phyloP scores from a whole-genome alignment of 371 early-diverging fungal genomes.

The Mortierella sp. region DNA sequence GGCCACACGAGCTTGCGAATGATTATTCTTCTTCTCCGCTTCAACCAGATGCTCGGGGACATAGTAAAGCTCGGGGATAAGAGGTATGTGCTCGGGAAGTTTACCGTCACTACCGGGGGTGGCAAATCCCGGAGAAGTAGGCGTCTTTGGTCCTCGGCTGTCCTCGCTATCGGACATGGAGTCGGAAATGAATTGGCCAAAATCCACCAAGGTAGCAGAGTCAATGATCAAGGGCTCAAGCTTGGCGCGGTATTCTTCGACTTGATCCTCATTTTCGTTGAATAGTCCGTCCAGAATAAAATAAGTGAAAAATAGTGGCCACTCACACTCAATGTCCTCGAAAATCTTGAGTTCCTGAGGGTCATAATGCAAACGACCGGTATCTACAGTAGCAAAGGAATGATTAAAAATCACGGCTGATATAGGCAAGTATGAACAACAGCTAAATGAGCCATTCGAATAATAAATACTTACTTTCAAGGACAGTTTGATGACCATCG shows the following conservation, averaged over 20 bases:
- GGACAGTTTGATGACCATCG: constrained; percentile 90
- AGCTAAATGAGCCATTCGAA: not conserved
- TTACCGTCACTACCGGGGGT: constrained; percentile 42
- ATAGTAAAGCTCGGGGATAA: constrained; percentile 88
- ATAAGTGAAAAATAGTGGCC: constrained; percentile 94
- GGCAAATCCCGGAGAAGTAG: constrained; percentile 51
- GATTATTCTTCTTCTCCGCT: constrained; percentile 79
- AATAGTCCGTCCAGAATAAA: constrained; percentile 88
- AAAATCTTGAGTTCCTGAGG: constrained; percentile 89
- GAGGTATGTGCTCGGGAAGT: constrained; percentile 60
- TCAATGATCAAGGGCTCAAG: constrained; percentile 81
- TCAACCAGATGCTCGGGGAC: constrained; percentile 82
- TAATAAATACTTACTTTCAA: constrained; percentile 66
- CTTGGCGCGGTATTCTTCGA: constrained; percentile 76
- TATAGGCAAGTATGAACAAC: too few relatives aligned
- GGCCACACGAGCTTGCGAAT: constrained; percentile 83
- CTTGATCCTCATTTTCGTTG: constrained; percentile 74
- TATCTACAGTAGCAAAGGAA: constrained; percentile 59
- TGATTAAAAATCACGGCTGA: not conserved
- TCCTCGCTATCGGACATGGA: constrained; percentile 54
- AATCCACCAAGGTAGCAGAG: constrained; percentile 66
- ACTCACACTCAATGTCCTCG: constrained; percentile 90
- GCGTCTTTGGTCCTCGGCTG: constrained; percentile 43
- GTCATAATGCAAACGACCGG: constrained; percentile 84
- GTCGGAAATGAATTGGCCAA: constrained; percentile 56